These are phyloP conservation scores for Jimgerdemannia lactiflua DNA, from an alignment of 192 early-diverging fungal species.

Conservation along the genomic window DNA sequence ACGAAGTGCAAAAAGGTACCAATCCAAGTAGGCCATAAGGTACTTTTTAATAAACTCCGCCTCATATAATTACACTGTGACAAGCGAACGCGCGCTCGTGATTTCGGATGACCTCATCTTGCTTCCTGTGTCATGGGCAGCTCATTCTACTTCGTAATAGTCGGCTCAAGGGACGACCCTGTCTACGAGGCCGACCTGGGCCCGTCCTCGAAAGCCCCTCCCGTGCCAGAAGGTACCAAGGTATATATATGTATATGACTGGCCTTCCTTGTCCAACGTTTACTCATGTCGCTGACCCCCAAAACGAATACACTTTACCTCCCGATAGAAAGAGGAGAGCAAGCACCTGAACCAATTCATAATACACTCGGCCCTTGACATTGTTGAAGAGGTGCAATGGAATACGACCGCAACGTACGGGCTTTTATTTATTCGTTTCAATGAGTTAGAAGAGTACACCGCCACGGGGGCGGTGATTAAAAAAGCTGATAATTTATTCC, in stretches of 20 bases:
- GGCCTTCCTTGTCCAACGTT: background rate
- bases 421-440: background rate
- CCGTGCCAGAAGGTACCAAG: constrained; percentile 32
- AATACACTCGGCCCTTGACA: constrained; percentile 93
- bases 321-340: constrained; percentile 69
- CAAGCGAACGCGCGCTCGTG: too few species aligned
- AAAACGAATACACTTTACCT: constrained; percentile 2
- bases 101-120: too few species aligned
- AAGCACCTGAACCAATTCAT: constrained; percentile 96
- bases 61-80: too few species aligned
- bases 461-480: background rate
- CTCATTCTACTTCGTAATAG: too few species aligned
- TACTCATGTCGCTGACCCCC: background rate
- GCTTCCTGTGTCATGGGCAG: too few species aligned
- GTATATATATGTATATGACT: background rate
- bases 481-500: background rate
- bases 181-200: constrained; percentile 94
- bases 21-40: too few species aligned
- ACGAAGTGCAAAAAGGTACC: too few species aligned
- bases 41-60: too few species aligned
- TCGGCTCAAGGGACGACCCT: too few species aligned
- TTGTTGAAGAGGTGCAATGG: constrained; percentile 95
- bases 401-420: constrained; percentile 54
- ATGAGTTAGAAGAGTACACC: background rate
- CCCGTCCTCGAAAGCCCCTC: constrained; percentile 38